Percentiles rank a stretch among this genome's conserved stretches.
phyloP scores from a whole-genome alignment of 176 grass and related monocot species.

The Melocanna baccifera region DNA sequence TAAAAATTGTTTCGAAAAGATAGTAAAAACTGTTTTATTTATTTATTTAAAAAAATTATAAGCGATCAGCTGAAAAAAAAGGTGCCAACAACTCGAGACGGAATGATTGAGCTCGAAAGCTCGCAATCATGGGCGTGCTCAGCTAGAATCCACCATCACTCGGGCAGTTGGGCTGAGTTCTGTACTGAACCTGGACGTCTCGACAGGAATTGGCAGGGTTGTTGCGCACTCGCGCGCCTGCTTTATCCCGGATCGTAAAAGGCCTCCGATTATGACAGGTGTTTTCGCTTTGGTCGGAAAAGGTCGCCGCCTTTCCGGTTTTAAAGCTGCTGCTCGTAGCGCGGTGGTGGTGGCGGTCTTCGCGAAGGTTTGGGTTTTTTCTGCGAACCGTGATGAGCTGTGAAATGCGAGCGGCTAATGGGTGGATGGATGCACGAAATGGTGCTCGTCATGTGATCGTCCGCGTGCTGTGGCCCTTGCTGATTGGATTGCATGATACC shows the following conservation, averaged over 20 bases:
- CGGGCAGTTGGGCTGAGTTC: not conserved
- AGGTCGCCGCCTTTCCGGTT: conserved; percentile 28
- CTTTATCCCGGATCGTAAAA: conserved; percentile 11
- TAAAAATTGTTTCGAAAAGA: too few species aligned
- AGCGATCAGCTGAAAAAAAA: too few species aligned
- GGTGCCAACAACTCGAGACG: not conserved
- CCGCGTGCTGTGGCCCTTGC: not conserved
- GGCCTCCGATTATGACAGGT: conserved; percentile 9
- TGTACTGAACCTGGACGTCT: not conserved
- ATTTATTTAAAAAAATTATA: too few species aligned
- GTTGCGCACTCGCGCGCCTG: not conserved
- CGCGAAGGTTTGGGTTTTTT: not conserved
- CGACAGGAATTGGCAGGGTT: not conserved
- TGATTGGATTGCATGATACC: too few species aligned
- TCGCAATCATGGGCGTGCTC: conserved; percentile 15
- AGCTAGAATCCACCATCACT: conserved; percentile 1
- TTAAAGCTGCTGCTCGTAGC: not conserved
- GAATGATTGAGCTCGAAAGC: not conserved
- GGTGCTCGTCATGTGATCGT: not conserved
- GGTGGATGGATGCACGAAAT: not conserved
- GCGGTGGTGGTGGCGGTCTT: not conserved
- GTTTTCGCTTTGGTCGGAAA: conserved; percentile 9
- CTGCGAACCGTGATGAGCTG: conserved; percentile 15
- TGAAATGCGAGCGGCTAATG: not conserved
- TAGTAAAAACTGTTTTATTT: rapidly evolving